Evolutionary conservation across 2,329 filamentous ascomycete genomes (phyloP).

Genomic region (Clonostachys chloroleuca): DNA sequence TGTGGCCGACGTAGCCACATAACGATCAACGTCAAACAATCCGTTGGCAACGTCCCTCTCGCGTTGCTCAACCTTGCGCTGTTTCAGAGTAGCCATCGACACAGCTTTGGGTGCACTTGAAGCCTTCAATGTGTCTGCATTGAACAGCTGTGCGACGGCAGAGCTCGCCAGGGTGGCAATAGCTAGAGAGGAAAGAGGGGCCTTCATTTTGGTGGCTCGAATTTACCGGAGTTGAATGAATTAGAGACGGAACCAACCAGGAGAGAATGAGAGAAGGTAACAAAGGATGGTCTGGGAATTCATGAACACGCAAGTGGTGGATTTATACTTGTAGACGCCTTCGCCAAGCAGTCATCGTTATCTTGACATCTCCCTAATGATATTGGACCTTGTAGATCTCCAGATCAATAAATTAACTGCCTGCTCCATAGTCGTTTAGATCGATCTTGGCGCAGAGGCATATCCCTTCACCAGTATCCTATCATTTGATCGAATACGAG

Average conservation of each 20-base stretch:
- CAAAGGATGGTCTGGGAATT: no score
- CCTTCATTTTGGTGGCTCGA: constrained; percentile 5
- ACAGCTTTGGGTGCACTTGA: constrained; percentile 5
- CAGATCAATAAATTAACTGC: no score
- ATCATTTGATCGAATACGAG: no score
- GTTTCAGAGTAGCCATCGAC: constrained; percentile 6
- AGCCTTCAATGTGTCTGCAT: constrained; percentile 5
- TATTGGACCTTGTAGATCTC: no score
- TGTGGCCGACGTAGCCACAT: constrained; percentile 4
- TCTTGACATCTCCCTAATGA: no score
- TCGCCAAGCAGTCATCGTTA: no score
- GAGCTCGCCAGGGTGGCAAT: constrained; percentile 3
- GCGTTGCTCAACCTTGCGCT: constrained; percentile 6
- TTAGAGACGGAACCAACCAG: no score
- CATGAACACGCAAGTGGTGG: no score
- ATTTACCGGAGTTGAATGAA: neutral
- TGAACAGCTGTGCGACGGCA: constrained; percentile 2
- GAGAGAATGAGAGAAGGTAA: neutral
- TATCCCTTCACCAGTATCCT: no score
- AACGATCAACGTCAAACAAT: constrained; percentile 9
- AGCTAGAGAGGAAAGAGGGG: constrained; percentile 4
- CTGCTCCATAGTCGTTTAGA: no score
- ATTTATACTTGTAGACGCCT: no score
- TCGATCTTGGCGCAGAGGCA: no score
- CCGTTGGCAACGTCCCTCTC: constrained; percentile 4